Evolutionary conservation across 441 rosid species (phyloP), one percentile per base, ranked within the genome.

Genomic region (Flueggea neowawraea): DNA sequence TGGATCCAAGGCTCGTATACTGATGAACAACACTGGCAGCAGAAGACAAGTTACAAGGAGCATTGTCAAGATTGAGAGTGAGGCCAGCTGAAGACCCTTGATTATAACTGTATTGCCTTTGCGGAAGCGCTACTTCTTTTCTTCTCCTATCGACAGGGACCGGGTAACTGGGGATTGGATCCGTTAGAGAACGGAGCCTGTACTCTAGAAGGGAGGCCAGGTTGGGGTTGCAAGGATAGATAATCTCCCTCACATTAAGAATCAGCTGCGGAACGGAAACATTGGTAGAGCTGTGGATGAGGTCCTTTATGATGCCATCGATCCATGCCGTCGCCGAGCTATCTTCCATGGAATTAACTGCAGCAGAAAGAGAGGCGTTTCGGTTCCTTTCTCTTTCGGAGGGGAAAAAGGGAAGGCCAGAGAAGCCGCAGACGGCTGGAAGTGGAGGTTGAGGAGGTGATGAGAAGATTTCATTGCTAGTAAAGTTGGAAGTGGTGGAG

Each of bases 241-340:
- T 89, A 43, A 91, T 91, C 54, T 95, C 99, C 65, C 96, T 69
- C 12, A 94, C 96, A 79, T 91, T 94, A 62, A 91, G 96, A 61
- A 94, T 87, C 64, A 94, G 94, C 72, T 94, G 99, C 75, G 96
- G 94, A 51, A 94, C 82, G 15, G 99, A 94, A 43, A 91, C 96
- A 12, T 76, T 72, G 57, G 85, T 73, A 56, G 95, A 87, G 68
- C 73, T 81, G 59, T 84, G 83, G 71, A 94, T 84, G 15, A 94
- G 86, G 78, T 91, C 99, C 67, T 82, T 86, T 39, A 94, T 87
- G 69, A 94, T 85, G 48, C 92, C 85, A 41, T 94, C 97, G 12
- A 94, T 84, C 99, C 97, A 94, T 0, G 95, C 78, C 10, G 96
- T 78, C 3, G 47, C 10, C 57, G 75, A 36, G 41, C 41, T 63